Evolutionary conservation across 148 eudicot species (phyloP), one percentile per base, ranked within the genome.

Genomic region (Bassia scoparia): DNA sequence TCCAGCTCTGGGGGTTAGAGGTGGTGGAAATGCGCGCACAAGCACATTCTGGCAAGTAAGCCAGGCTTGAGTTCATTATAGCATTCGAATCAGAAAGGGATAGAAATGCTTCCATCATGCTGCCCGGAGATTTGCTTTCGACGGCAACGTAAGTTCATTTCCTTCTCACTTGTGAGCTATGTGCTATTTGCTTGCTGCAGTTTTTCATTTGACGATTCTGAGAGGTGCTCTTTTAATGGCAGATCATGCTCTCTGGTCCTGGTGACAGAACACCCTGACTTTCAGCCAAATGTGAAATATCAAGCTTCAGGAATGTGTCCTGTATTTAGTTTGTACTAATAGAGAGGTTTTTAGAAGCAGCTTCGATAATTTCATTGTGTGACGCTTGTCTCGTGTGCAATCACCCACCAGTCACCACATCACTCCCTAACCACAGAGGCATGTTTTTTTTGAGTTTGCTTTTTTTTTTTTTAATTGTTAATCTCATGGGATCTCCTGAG

Each of bases 1-100:
- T 74, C 67, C 73, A 96, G 99, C 84, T 96, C 37, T 96, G 97
- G 99, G 99, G 68, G 94, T 96, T 31, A 84, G 97, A 81, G 99
- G 99, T 23, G 99, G 99, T 14, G 99, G 99, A 24, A 96, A 96
- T 63, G 99, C 99, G 97, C 99, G 89, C 95, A 41, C 99, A 96
- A 76, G 94, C 97, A 56, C 60, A 46, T 92, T 86, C 73, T 96
- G 97, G 99, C 95, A 86, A 82, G 90, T 86, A 74, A 89, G 75
- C 67, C 61, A 5, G 96, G 96, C 33, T 79, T 83, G 76, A 86
- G 92, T 90, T 92, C 78, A 88, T 89, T 29, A 69, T 92, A 65
- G 99, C 97, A 74, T 92, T 89, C 52, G 99, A 96, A 73, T 87
- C 99, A 24, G 92, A 78, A 68, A 81, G 99, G 79, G 99, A 96